These are phyloP conservation scores for Pseudomonodictys pantanalensis DNA, from an alignment of 495 filamentous ascomycete genomes.

Conservation along the genomic window DNA sequence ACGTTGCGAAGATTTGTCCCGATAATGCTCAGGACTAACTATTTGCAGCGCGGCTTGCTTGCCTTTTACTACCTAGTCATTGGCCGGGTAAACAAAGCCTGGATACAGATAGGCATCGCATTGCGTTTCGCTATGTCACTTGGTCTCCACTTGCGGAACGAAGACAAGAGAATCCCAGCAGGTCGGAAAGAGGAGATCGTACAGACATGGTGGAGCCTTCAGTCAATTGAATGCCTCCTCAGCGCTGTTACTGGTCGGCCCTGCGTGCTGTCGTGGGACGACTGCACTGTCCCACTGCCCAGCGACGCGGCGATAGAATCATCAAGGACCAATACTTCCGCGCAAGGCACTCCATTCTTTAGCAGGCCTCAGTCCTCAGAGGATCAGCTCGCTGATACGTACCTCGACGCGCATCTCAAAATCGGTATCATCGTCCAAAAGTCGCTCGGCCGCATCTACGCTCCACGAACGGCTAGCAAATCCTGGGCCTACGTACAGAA, in stretches of 20 bases:
- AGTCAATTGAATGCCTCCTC: slow-evolving; percentile 6
- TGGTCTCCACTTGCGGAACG: slow-evolving; percentile 14
- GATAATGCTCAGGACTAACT: background rate
- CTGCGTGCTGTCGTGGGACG: background rate
- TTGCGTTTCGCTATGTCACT: slow-evolving; percentile 4
- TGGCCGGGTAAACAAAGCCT: slow-evolving; percentile 13
- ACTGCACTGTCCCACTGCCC: slow-evolving; percentile 9
- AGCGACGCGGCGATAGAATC: background rate
- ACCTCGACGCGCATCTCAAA: background rate
- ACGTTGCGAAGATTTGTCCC: background rate
- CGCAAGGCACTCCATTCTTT: background rate
- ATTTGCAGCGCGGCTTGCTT: slow-evolving; percentile 13
- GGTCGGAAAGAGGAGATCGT: slow-evolving; percentile 6
- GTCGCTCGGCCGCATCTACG: slow-evolving; percentile 3
- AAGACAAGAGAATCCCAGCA: background rate
- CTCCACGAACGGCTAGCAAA: background rate
- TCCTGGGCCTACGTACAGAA: slow-evolving; percentile 8
- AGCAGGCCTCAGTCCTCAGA: background rate
- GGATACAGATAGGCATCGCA: slow-evolving; percentile 9
- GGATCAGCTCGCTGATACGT: background rate
- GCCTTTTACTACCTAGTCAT: slow-evolving; percentile 19
- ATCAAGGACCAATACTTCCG: background rate
- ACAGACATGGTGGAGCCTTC: slow-evolving; percentile 13
- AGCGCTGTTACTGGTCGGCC: slow-evolving; percentile 10
- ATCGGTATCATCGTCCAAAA: slow-evolving; percentile 6